phyloP scores from a whole-genome alignment of 129 eudicot genomes.

The Tagetes erecta region DNA sequence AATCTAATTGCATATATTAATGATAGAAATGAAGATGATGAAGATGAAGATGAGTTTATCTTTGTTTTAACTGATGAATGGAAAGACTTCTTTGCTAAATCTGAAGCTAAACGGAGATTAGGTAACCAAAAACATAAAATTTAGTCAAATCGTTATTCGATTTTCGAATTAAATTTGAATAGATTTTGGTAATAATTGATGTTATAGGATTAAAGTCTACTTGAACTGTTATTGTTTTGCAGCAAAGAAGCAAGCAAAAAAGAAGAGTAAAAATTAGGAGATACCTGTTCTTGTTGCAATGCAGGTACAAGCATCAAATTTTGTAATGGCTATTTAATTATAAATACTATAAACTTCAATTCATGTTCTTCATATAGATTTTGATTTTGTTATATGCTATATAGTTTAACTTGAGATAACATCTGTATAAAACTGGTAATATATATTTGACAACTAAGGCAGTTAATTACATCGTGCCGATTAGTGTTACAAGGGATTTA shows the following conservation, averaged over 20 bases:
- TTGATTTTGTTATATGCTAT: not conserved
- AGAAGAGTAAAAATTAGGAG: conserved; percentile 37
- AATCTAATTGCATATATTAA: too few species aligned
- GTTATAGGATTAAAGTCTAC: not conserved
- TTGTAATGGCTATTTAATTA: conserved; percentile 5
- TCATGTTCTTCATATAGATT: not conserved
- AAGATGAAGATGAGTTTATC: conserved; percentile 53
- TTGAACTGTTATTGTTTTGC: conserved; percentile 29
- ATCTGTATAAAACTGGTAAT: not conserved
- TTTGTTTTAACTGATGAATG: conserved; percentile 81
- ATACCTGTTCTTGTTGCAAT: not conserved
- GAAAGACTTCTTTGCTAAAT: conserved; percentile 83
- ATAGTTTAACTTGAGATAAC: not conserved
- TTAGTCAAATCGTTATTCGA: too few species aligned
- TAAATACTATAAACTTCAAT: conserved; percentile 2
- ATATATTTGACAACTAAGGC: not conserved
- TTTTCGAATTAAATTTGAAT: too few species aligned
- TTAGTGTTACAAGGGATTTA: not conserved
- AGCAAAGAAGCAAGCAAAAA: conserved; percentile 66
- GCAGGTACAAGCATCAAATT: not conserved
- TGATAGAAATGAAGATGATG: conserved; percentile 9
- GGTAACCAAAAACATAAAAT: conserved; percentile 25
- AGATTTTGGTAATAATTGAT: not conserved
- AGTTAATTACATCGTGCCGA: not conserved
- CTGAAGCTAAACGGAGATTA: conserved; percentile 74